Conservation (phyloP, 257 asterid genomes). For the Nicotiana paniculata region DNA sequence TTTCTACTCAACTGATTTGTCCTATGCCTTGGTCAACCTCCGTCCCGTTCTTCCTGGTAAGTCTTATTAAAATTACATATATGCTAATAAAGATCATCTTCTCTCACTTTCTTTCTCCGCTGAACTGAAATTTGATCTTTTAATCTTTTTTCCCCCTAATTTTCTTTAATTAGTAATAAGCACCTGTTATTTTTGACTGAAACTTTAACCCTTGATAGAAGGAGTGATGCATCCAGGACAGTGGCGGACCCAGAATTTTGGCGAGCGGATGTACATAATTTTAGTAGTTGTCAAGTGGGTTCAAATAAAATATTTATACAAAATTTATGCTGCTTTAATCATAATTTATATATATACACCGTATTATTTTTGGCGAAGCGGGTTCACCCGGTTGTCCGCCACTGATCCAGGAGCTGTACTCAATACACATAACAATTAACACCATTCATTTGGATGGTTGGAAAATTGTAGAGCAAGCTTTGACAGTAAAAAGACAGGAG, state of each 20-base stretch:
- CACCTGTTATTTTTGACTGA: not conserved
- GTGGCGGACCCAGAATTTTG: no score
- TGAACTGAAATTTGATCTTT: not conserved
- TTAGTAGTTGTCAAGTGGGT: no score
- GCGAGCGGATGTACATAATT: no score
- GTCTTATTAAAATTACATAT: not conserved
- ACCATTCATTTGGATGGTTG: not conserved
- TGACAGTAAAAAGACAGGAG: not conserved
- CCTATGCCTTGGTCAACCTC: slow-evolving; percentile 80
- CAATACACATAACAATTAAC: not conserved
- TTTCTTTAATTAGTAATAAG: no score
- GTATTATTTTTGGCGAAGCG: no score
- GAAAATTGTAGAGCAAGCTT: not conserved
- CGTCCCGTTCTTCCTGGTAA: slow-evolving; percentile 86
- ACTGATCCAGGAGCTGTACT: not conserved
- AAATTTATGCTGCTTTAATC: no score
- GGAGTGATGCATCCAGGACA: not conserved
- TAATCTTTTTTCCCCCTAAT: not conserved
- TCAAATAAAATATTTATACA: no score
- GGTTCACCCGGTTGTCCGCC: no score
- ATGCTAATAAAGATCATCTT: not conserved
- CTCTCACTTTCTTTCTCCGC: not conserved
- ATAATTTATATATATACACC: no score
- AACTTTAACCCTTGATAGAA: not conserved
- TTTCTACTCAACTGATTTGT: slow-evolving; percentile 57